Percentiles rank a stretch among this genome's conserved stretches.
These are phyloP conservation scores for Phytopythium delawarense DNA, from an alignment of 352 stramenopile genomes.

Conservation along the genomic window DNA sequence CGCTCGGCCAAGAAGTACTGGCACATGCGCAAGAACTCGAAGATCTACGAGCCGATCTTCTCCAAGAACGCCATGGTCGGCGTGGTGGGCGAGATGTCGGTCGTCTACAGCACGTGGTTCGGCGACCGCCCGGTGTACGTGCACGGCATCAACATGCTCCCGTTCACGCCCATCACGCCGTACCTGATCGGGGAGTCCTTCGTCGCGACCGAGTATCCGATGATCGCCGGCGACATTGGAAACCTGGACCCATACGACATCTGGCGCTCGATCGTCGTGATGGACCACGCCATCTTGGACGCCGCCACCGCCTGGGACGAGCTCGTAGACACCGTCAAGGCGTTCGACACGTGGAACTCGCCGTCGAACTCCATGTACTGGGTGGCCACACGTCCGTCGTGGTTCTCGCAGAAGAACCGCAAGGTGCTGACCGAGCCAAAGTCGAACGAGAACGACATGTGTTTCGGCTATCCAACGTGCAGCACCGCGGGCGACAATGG, in stretches of 20 bases:
- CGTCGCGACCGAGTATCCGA: constrained; percentile 48
- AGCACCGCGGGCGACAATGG: constrained; percentile 48
- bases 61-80: constrained; percentile 77
- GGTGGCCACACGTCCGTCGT: constrained; percentile 68
- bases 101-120: constrained; percentile 86
- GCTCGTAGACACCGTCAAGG: constrained; percentile 37
- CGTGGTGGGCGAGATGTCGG: constrained; percentile 70
- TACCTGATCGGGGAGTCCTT: constrained; percentile 57
- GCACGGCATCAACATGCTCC: constrained; percentile 83
- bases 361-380: constrained; percentile 69
- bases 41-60: constrained; percentile 75
- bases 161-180: constrained; percentile 70
- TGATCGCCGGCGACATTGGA: constrained; percentile 42
- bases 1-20: constrained; percentile 95
- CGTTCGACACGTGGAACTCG: constrained; percentile 76
- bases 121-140: constrained; percentile 65
- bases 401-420: constrained; percentile 48
- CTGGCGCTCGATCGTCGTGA: constrained; percentile 68
- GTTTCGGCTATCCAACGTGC: constrained; percentile 64
- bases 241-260: constrained; percentile 41
- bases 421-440: constrained; percentile 22
- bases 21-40: constrained; percentile 87
- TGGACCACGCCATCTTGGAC: constrained; percentile 74
- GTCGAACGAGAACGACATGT: constrained; percentile 38
- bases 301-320: constrained; percentile 53